These are phyloP conservation scores for Colletotrichum sp. DNA, from an alignment of 2,329 filamentous ascomycete species.

Conservation along the genomic window DNA sequence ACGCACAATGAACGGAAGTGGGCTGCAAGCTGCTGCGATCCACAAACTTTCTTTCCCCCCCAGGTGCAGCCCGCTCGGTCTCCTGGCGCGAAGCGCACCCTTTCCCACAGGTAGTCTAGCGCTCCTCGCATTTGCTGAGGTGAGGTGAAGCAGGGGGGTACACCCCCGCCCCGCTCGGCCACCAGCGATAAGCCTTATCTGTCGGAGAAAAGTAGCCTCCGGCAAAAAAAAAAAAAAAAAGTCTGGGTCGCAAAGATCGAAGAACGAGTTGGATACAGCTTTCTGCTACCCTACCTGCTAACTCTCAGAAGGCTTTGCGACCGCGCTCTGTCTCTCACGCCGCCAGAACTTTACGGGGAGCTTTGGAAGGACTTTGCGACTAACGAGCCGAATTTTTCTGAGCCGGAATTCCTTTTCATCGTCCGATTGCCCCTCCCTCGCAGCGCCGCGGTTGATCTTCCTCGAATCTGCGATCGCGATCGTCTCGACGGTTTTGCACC, in stretches of 20 bases:
- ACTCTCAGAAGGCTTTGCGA: background rate
- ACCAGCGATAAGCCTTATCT: conserved; percentile 38
- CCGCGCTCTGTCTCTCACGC: background rate
- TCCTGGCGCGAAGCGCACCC: background rate
- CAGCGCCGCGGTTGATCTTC: background rate
- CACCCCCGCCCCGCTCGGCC: background rate
- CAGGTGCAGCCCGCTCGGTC: background rate
- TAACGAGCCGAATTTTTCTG: background rate
- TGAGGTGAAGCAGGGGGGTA: background rate
- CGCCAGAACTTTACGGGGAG: background rate
- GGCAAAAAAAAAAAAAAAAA: background rate
- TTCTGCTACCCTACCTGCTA: background rate
- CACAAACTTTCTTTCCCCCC: conserved; percentile 16
- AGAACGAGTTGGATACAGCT: background rate
- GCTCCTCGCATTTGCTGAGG: background rate
- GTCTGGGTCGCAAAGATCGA: background rate
- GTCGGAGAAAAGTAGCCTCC: conserved; percentile 28
- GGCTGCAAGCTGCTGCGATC: conserved; percentile 12
- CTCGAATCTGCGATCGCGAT: background rate
- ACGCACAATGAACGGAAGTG: background rate
- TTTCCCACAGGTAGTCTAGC: background rate
- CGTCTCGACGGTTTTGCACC: background rate
- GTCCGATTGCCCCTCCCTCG: background rate
- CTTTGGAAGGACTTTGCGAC: background rate
- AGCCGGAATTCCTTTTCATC: background rate